Conservation (phyloP, 1,284 basidiomycete genomes). For the Cutaneotrichosporon mucoides region DNA sequence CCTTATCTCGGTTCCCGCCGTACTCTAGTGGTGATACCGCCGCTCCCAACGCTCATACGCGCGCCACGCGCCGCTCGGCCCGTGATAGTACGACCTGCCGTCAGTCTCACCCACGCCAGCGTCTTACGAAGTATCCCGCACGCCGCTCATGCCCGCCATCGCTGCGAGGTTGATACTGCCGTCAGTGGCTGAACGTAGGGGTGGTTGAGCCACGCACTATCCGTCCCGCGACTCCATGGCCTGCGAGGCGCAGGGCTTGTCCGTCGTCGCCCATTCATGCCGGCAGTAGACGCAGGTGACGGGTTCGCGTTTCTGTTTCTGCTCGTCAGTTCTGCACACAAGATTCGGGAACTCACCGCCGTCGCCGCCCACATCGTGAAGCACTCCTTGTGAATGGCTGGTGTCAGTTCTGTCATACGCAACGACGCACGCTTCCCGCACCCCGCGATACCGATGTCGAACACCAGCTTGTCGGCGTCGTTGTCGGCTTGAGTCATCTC, state of each 20-base stretch:
- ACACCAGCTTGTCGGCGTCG: conserved; percentile 21
- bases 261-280: conserved; percentile 16
- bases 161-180: conserved; percentile 37
- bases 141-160: conserved; percentile 26
- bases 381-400: conserved; percentile 35
- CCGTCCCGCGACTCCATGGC: not conserved
- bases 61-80: conserved; percentile 28
- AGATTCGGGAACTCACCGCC: conserved; percentile 16
- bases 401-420: too few relatives aligned
- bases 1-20: too few relatives aligned
- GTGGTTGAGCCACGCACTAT: conserved; percentile 1
- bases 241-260: conserved; percentile 6
- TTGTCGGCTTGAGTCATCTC: conserved; percentile 33
- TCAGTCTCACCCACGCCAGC: not conserved
- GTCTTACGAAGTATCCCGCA: conserved; percentile 34
- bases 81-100: conserved; percentile 7
- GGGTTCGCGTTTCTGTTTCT: conserved; percentile 16
- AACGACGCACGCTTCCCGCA: conserved; percentile 34
- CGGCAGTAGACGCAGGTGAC: conserved; percentile 43
- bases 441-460: conserved; percentile 27
- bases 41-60: too few relatives aligned
- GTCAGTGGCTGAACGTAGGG: not conserved
- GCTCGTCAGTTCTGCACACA: not conserved
- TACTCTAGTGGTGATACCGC: too few relatives aligned
- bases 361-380: conserved; percentile 34